Base-by-base conservation (phyloP, 257 asterid species). In the Gentiana macrophylla region DNA sequence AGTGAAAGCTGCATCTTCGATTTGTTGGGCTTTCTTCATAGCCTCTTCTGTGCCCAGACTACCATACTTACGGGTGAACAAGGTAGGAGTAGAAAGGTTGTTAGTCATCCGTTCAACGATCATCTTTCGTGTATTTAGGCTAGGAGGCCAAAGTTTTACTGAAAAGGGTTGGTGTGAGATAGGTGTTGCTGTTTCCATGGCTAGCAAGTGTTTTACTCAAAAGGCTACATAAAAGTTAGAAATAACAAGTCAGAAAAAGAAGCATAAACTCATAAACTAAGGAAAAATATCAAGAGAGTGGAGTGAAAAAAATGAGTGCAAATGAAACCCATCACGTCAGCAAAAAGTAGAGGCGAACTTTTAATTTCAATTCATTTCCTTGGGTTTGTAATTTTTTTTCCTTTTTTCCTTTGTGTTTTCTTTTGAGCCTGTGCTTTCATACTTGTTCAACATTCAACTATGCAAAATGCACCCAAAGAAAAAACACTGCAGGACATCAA, bases 81-180 rank as follows among this genome's bases (percentile, higher is more conserved):
- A 80, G 62, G 96, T 84, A n/a, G 96, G 94, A 35, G 86, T 80
- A 2, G 94, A 80, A 57, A 90, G 96, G 73, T 87, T 91, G 58
- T 78, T 84, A 2, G 75, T 75, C 93, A 87, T 81, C 60, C 94
- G 64, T 51, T 84, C 94, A 43, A 91, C 94, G 36, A 91, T 76
- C 79, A 77, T 78, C 65, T 70, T 74, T 47, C 98, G 73, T 0
- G 97, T 91, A 78, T 70, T 84, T 64, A 77, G 77, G 67, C 94
- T 84, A 34, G 97, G 98, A 36, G 98, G 98, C 98, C 98, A 91
- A 59, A 91, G 90, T 69, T 91, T 91, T 50, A 91, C 83, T 43
- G 88, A 78, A 64, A 76, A 68, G 38, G 84, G 80, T 12, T 75
- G 79, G 55, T 72, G 86, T 15, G 78, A 82, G 62, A 67, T 78